Base-by-base conservation (phyloP, 345 rosid genomes). In the Salix exigua region DNA sequence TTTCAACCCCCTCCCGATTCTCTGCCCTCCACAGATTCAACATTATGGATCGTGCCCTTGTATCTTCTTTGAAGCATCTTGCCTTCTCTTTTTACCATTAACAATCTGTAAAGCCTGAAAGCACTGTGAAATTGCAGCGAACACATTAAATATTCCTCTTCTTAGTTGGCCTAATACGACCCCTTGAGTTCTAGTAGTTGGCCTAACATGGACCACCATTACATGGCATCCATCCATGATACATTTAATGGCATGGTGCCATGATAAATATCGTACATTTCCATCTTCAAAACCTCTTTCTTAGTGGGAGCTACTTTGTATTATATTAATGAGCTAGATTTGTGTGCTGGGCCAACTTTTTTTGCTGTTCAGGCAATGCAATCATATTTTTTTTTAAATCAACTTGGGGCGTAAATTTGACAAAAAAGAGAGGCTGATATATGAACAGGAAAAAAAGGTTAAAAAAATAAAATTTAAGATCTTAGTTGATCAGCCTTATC, bases 81-180 rank as follows among this genome's bases (percentile, higher is more conserved):
- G 28, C 68, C 35, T 51, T 74, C 74, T 66, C 72, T 68, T 83
- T 71, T 72, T 53, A 18, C 63, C 31, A n/a, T 21, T 72, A 44
- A 69, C 81, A 72, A 55, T 35, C 79, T 63, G 61, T 46, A 28
- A 55, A 68, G 30, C 8, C 58, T 62, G 31, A 66, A 53, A 33
- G 42, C 44, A 70, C 66, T 38, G 65, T 48, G 5, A 21, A 63
- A 28, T 58, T 44, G 25, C 42, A 6, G 55, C 64, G 55, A 23
- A 60, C 51, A 17, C 19, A n/a, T 71, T 30, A 30, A 21, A 53
- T 4, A 11, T 2, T 53, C 75, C 14, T 4, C 6, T 33, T 33
- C 35, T 33, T 33, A 33, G 35, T 33, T 33, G 35, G 35, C 35
- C 35, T 33, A 33, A 44, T 44, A 44, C 48, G 16, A 44, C 0